These are phyloP conservation scores for Mimosa pudica DNA, from an alignment of 306 rosid species.

Conservation along the genomic window DNA sequence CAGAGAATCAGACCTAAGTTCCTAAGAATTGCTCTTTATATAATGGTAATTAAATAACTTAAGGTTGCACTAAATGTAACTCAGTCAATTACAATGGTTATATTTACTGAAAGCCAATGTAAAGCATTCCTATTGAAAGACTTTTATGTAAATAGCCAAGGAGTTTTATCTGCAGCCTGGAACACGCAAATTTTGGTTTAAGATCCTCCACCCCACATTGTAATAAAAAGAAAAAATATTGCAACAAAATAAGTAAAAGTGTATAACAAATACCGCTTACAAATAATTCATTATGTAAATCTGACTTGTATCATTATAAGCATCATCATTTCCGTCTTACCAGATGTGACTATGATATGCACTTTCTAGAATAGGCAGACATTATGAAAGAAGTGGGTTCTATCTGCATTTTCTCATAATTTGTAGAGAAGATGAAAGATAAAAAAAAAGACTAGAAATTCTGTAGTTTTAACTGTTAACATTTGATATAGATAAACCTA, in stretches of 20 bases:
- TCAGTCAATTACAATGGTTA: constrained; percentile 10
- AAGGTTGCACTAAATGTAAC: background rate
- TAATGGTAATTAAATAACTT: background rate
- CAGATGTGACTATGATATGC: background rate
- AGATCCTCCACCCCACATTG: background rate
- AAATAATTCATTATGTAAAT: background rate
- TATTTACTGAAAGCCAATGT: background rate
- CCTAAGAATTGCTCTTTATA: constrained; percentile 1
- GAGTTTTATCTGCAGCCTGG: background rate
- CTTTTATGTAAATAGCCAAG: background rate
- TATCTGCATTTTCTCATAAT: background rate
- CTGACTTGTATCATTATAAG: background rate
- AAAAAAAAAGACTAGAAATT: background rate
- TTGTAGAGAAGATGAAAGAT: background rate
- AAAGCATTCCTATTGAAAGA: background rate
- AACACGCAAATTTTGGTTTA: background rate
- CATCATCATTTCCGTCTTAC: constrained; percentile 6
- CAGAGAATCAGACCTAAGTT: background rate
- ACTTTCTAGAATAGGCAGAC: background rate
- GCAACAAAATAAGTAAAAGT: background rate
- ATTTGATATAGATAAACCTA: background rate
- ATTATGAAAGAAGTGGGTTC: background rate
- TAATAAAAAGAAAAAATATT: too few relatives aligned
- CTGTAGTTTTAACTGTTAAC: background rate
- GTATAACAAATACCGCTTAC: background rate